These are phyloP conservation scores for Globisporangium rhizosaccharum DNA, from an alignment of 352 stramenopile genomes.

Conservation along the genomic window DNA sequence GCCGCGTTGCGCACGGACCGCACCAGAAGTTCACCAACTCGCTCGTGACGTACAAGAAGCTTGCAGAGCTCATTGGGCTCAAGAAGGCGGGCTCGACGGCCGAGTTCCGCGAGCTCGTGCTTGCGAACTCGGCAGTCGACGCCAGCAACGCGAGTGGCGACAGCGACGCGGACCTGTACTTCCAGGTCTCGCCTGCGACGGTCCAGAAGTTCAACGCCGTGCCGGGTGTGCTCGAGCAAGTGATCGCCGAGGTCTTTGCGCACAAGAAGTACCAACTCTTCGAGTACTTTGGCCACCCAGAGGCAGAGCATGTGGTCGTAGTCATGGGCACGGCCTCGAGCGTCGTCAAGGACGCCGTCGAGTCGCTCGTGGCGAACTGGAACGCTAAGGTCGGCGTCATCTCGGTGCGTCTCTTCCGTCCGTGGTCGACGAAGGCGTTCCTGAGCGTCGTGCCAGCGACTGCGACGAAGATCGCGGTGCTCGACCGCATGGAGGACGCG, in stretches of 20 bases:
- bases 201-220: slow-evolving; percentile 80
- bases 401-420: slow-evolving; percentile 88
- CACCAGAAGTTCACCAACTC: slow-evolving; percentile 55
- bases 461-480: slow-evolving; percentile 81
- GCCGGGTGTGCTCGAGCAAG: slow-evolving; percentile 61
- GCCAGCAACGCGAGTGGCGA: slow-evolving; percentile 22
- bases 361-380: slow-evolving; percentile 83
- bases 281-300: slow-evolving; percentile 85
- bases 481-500: slow-evolving; percentile 88
- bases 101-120: slow-evolving; percentile 63
- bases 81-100: slow-evolving; percentile 32
- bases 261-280: slow-evolving; percentile 88
- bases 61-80: slow-evolving; percentile 64
- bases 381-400: slow-evolving; percentile 83
- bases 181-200: slow-evolving; percentile 85
- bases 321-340: slow-evolving; percentile 88
- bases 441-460: slow-evolving; percentile 66
- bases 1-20: slow-evolving; percentile 26
- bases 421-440: slow-evolving; percentile 80
- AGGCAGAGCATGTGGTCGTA: slow-evolving; percentile 85
- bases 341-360: slow-evolving; percentile 85
- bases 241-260: slow-evolving; percentile 73
- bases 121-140: slow-evolving; percentile 43
- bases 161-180: slow-evolving; percentile 88
- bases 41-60: slow-evolving; percentile 61